Conservation (phyloP, 1,284 basidiomycete genomes). For the Blastosporella zonata region DNA sequence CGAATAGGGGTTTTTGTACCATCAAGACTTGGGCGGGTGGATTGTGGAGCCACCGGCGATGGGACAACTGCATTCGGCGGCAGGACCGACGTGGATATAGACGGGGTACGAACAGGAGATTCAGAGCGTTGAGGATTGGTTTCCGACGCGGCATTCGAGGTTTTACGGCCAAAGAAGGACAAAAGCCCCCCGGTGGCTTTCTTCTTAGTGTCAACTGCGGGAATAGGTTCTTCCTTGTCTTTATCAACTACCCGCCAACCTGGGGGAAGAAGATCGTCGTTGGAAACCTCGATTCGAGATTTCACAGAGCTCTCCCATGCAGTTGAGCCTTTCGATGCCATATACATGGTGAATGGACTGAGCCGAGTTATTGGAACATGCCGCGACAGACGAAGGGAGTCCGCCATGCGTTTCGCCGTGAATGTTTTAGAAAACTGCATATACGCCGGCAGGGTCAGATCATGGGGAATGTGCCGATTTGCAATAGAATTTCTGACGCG, state of each 20-base stretch:
- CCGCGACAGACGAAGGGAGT: conserved; percentile 59
- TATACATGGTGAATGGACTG: conserved; percentile 64
- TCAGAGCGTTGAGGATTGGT: conserved; percentile 23
- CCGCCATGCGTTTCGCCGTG: conserved; percentile 53
- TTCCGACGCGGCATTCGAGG: conserved; percentile 20
- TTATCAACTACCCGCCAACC: conserved; percentile 57
- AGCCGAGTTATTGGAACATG: conserved; percentile 47
- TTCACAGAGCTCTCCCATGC: conserved; percentile 72
- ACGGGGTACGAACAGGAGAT: conserved; percentile 23
- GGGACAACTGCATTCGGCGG: conserved; percentile 19
- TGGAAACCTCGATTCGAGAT: conserved; percentile 43
- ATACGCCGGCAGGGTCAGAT: conserved; percentile 39
- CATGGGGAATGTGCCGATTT: conserved; percentile 40
- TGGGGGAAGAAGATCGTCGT: conserved; percentile 53
- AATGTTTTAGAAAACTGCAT: conserved; percentile 52
- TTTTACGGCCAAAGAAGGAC: conserved; percentile 62
- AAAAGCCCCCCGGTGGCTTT: conserved; percentile 55
- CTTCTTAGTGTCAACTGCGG: conserved; percentile 38
- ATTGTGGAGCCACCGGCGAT: conserved; percentile 12
- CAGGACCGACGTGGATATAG: conserved; percentile 1
- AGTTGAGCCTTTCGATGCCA: conserved; percentile 64
- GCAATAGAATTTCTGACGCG: conserved; percentile 28
- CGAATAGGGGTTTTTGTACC: conserved; percentile 18
- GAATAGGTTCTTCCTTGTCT: conserved; percentile 27
- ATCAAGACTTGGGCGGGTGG: conserved; percentile 34